Conservation (phyloP, 108 stramenopile genomes). For the Cyclostephanos tholiformis region DNA sequence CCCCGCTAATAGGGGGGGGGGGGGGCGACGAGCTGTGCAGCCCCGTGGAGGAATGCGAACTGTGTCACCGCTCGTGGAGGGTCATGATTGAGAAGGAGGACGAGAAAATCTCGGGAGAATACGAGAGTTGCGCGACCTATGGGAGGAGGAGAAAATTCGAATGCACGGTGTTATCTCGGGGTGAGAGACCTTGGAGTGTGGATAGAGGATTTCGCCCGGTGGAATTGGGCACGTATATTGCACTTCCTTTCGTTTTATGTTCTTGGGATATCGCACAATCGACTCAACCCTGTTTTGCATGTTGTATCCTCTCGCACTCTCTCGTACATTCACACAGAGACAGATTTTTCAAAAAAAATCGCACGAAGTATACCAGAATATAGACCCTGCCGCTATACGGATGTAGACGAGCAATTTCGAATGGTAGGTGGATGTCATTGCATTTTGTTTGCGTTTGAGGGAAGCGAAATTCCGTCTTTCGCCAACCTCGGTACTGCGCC, state of each 20-base stretch:
- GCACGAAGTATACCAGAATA: slow-evolving; percentile 27
- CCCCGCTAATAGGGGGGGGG: neutral
- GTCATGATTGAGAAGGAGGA: slow-evolving; percentile 29
- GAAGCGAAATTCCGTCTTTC: too few relatives aligned
- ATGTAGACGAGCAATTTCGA: slow-evolving; percentile 37
- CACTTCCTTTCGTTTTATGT: too few relatives aligned
- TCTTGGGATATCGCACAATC: neutral
- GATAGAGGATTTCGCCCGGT: neutral
- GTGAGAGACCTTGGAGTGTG: slow-evolving; percentile 11
- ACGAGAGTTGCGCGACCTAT: slow-evolving; percentile 28
- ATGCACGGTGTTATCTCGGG: slow-evolving; percentile 30
- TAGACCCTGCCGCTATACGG: slow-evolving; percentile 42
- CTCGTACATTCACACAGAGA: slow-evolving; percentile 2
- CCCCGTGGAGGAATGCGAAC: slow-evolving; percentile 35
- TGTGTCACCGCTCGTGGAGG: slow-evolving; percentile 30
- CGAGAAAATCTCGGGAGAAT: slow-evolving; percentile 35
- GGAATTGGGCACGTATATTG: too few relatives aligned
- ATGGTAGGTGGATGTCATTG: slow-evolving; percentile 26
- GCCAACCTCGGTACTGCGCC: neutral
- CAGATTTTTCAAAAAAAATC: slow-evolving; percentile 26
- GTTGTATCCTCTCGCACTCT: neutral
- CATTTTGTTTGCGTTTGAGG: neutral
- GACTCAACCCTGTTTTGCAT: neutral
- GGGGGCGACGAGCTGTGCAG: slow-evolving; percentile 10
- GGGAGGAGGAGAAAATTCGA: slow-evolving; percentile 40